phyloP scores from a whole-genome alignment of 371 early-diverging fungal genomes.

The Paramicrosporidium saccamoebae region DNA sequence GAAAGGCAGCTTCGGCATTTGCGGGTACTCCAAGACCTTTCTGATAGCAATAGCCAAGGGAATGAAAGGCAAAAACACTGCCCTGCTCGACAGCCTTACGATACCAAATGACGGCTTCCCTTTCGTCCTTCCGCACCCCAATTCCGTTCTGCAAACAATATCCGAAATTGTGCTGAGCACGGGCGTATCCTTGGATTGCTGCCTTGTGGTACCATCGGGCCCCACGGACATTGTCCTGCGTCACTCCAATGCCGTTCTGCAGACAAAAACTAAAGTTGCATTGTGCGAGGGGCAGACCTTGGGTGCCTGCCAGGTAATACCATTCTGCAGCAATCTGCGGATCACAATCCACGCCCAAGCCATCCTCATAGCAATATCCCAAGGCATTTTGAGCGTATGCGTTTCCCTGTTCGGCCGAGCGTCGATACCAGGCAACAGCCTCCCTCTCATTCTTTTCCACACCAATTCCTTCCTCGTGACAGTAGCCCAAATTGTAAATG shows the following conservation, averaged over 20 bases:
- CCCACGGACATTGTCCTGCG: conserved; percentile 9
- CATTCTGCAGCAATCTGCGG: conserved; percentile 5
- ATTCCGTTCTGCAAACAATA: conserved; percentile 11
- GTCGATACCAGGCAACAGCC: conserved; percentile 31
- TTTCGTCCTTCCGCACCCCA: conserved; percentile 10
- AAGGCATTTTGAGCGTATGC: conserved; percentile 37
- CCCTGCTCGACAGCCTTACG: conserved; percentile 11
- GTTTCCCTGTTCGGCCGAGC: conserved; percentile 31
- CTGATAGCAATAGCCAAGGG: conserved; percentile 10
- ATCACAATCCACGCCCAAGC: conserved; percentile 8
- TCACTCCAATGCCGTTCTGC: conserved; percentile 25
- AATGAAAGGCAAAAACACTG: conserved; percentile 8
- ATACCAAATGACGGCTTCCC: conserved; percentile 13
- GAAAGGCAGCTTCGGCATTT: conserved; percentile 7
- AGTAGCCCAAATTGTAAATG: conserved; percentile 42
- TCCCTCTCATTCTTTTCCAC: conserved; percentile 16
- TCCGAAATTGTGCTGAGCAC: conserved; percentile 10
- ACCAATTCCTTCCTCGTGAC: conserved; percentile 47
- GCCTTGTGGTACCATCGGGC: conserved; percentile 10
- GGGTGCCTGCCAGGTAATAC: conserved; percentile 5
- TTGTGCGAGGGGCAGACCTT: conserved; percentile 7
- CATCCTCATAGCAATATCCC: conserved; percentile 20
- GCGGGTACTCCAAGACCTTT: conserved; percentile 9
- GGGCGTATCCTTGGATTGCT: conserved; percentile 6
- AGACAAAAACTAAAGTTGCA: conserved; percentile 15